Conservation (phyloP, 108 stramenopile genomes). For the Cyclotella kingstonii region DNA sequence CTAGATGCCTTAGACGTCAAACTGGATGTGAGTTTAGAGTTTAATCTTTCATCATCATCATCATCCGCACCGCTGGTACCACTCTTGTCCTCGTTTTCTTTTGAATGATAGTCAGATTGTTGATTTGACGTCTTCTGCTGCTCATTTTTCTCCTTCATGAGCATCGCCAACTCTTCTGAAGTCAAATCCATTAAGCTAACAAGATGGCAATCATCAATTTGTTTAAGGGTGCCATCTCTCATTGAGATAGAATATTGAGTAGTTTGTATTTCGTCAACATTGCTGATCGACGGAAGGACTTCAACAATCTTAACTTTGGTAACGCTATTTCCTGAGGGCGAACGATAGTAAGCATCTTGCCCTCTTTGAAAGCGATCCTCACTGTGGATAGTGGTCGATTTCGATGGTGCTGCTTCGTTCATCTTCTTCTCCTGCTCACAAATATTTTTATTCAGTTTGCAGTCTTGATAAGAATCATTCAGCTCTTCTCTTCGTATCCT, state of each 20-base stretch:
- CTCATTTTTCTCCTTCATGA: constrained; percentile 46
- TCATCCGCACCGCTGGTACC: too few relatives aligned
- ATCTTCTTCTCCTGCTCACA: not conserved
- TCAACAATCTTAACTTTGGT: constrained; percentile 26
- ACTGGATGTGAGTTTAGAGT: too few relatives aligned
- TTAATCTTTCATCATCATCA: too few relatives aligned
- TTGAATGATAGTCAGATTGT: not conserved
- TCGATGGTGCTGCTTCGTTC: not conserved
- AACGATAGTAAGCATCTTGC: constrained; percentile 33
- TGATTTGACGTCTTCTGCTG: not conserved
- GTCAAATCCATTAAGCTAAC: constrained; percentile 32
- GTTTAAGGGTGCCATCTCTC: constrained; percentile 21
- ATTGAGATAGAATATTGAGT: constrained; percentile 12
- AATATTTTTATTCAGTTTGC: too few relatives aligned
- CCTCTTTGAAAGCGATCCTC: constrained; percentile 6
- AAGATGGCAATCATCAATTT: constrained; percentile 9
- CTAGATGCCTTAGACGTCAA: too few relatives aligned
- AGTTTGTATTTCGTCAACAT: not conserved
- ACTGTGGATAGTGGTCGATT: not conserved
- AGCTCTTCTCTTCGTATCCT: too few relatives aligned
- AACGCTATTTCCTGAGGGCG: constrained; percentile 3
- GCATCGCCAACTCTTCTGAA: constrained; percentile 20
- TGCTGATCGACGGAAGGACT: too few relatives aligned
- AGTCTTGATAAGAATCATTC: too few relatives aligned
- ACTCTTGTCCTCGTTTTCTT: too few relatives aligned